These are phyloP conservation scores for Penicillium coprophilum DNA, from an alignment of 495 filamentous ascomycete genomes.

Conservation along the genomic window DNA sequence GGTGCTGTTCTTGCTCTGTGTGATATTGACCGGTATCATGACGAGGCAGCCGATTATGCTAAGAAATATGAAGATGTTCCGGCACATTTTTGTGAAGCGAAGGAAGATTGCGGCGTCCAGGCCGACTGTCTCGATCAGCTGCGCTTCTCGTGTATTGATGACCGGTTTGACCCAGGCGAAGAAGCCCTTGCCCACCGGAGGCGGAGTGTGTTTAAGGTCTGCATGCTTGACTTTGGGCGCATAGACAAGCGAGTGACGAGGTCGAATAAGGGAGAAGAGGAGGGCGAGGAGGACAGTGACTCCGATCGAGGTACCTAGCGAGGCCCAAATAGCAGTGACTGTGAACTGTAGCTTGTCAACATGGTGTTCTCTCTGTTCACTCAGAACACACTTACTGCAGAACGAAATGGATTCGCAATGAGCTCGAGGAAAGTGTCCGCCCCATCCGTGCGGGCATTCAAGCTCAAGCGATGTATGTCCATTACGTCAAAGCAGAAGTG, in stretches of 20 bases:
- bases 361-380: background rate
- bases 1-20: slow-evolving; percentile 42
- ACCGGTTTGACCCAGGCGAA: slow-evolving; percentile 85
- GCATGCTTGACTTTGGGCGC: slow-evolving; percentile 92
- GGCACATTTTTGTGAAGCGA: slow-evolving; percentile 85
- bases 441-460: slow-evolving; percentile 18
- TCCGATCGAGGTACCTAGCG: slow-evolving; percentile 78
- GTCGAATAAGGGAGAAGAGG: slow-evolving; percentile 83
- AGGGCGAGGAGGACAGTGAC: slow-evolving; percentile 69
- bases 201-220: slow-evolving; percentile 89
- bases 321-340: slow-evolving; percentile 68
- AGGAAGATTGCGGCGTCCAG: slow-evolving; percentile 91
- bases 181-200: slow-evolving; percentile 79
- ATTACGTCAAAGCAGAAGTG: slow-evolving; percentile 24
- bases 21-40: slow-evolving; percentile 80
- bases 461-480: slow-evolving; percentile 33
- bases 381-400: slow-evolving; percentile 32
- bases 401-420: slow-evolving; percentile 50
- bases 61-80: slow-evolving; percentile 79
- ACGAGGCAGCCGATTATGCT: slow-evolving; percentile 72
- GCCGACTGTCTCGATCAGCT: slow-evolving; percentile 74
- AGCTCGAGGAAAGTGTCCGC: slow-evolving; percentile 46
- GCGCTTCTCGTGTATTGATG: slow-evolving; percentile 68
- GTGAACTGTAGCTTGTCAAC: slow-evolving; percentile 47
- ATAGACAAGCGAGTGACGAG: slow-evolving; percentile 87